Percentiles rank a stretch among this genome's conserved stretches.
Evolutionary conservation across 352 stramenopile genomes (phyloP).

Genomic region (Phytophthora pisi): DNA sequence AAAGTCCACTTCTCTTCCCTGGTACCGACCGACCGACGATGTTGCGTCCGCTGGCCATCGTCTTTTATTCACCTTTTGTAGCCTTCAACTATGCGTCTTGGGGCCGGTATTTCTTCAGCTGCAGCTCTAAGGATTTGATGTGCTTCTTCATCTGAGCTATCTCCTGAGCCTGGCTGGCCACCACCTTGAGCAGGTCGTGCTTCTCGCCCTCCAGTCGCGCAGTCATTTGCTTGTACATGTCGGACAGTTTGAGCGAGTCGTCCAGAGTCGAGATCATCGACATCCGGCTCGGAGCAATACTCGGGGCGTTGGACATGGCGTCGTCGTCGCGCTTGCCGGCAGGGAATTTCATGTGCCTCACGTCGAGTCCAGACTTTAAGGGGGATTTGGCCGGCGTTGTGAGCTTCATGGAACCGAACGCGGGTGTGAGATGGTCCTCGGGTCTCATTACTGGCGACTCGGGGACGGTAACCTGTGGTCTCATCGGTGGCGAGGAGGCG

Average conservation of each 20-base stretch:
- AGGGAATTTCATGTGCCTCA: conserved; percentile 34
- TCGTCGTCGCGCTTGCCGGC: conserved; percentile 38
- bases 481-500: conserved; percentile 13
- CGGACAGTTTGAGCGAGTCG: conserved; percentile 65
- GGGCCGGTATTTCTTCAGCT: conserved; percentile 50
- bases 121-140: conserved; percentile 69
- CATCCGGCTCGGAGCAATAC: conserved; percentile 38
- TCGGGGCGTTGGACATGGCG: conserved; percentile 36
- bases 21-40: conserved; percentile 7
- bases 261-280: conserved; percentile 57
- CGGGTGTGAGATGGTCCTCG: conserved; percentile 24
- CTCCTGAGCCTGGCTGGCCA: conserved; percentile 70
- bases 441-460: conserved; percentile 24
- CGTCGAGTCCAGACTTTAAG: conserved; percentile 27
- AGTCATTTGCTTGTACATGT: conserved; percentile 88
- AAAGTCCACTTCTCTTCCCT: conserved; percentile 24
- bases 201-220: conserved; percentile 78
- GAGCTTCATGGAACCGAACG: conserved; percentile 28
- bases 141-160: conserved; percentile 82
- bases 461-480: conserved; percentile 18
- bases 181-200: conserved; percentile 70
- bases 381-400: conserved; percentile 26
- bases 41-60: conserved; percentile 17
- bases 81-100: conserved; percentile 31
- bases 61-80: conserved; percentile 17